A percentile compares a stretch with the other conserved stretches of the same genome.
Evolutionary conservation across 768 basidiomycete genomes (phyloP).

Genomic region (Auricularia cornea): DNA sequence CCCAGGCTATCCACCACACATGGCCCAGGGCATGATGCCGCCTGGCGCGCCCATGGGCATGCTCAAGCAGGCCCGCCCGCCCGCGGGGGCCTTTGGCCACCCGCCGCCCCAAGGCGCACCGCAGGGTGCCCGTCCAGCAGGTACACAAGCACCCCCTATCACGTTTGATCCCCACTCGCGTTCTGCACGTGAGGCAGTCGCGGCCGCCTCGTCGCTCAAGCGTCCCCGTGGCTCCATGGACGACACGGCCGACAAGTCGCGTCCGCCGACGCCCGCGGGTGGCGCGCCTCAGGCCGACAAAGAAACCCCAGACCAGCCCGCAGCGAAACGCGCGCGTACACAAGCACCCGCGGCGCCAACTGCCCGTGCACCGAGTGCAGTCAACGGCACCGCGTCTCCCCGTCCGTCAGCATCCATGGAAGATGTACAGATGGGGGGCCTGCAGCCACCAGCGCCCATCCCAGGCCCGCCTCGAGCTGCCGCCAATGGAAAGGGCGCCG

Average conservation of each 20-base stretch:
- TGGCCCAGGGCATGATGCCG: not conserved
- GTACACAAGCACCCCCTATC: conserved; percentile 8
- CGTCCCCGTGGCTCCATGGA: conserved; percentile 4
- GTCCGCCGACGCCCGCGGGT: conserved; percentile 43
- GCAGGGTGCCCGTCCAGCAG: not conserved
- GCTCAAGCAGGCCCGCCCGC: conserved; percentile 44
- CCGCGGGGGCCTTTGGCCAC: conserved; percentile 36
- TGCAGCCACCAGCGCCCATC: conserved; percentile 19
- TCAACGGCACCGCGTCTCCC: not conserved
- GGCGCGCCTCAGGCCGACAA: conserved; percentile 25
- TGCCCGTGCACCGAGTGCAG: conserved; percentile 16
- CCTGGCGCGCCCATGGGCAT: conserved; percentile 7
- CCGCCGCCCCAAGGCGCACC: not conserved
- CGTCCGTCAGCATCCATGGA: not conserved
- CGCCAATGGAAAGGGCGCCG: conserved; percentile 35
- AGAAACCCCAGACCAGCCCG: conserved; percentile 43
- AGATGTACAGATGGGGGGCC: conserved; percentile 10
- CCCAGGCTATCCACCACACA: conserved; percentile 1
- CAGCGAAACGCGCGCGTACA: conserved; percentile 61
- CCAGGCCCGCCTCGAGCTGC: conserved; percentile 26
- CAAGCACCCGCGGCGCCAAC: conserved; percentile 36
- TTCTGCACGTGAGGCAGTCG: conserved; percentile 13
- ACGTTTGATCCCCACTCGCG: conserved; percentile 13
- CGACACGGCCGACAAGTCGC: conserved; percentile 56
- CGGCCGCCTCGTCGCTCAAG: conserved; percentile 31